Conservation (phyloP, 495 filamentous ascomycete species). For the Neurospora sp. region DNA sequence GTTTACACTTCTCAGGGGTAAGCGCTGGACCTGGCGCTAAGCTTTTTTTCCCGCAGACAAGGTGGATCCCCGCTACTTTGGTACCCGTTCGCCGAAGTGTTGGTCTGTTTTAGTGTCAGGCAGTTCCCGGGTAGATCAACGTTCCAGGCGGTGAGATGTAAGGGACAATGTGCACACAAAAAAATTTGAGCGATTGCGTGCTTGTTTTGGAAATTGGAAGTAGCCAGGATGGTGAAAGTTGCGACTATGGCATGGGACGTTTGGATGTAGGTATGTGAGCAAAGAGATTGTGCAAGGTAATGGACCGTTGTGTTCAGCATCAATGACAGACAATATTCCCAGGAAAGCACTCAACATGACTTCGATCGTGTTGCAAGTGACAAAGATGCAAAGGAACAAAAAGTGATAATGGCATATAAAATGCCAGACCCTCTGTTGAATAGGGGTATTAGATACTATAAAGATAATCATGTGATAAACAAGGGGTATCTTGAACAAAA, state of each 20-base stretch:
- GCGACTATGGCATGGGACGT: background rate
- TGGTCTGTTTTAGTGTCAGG: background rate
- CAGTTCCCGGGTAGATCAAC: background rate
- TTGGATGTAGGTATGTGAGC: background rate
- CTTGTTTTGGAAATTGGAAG: background rate
- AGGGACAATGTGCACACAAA: background rate
- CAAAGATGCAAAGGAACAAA: background rate
- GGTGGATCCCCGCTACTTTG: background rate
- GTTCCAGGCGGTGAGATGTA: background rate
- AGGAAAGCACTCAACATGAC: background rate
- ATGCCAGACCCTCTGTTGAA: background rate
- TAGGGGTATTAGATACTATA: background rate
- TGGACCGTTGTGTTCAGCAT: background rate
- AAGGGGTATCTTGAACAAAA: background rate
- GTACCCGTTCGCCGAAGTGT: background rate
- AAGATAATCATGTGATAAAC: slow-evolving; percentile 1
- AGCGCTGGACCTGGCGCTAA: background rate
- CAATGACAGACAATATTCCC: background rate
- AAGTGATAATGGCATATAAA: background rate
- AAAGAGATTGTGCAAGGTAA: background rate
- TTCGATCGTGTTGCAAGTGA: too few relatives aligned
- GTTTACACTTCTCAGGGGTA: background rate
- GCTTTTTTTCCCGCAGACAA: background rate
- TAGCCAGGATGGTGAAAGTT: background rate
- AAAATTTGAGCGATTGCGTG: background rate